phyloP scores from a whole-genome alignment of 495 filamentous ascomycete species.

The Haplographium delicatum region DNA sequence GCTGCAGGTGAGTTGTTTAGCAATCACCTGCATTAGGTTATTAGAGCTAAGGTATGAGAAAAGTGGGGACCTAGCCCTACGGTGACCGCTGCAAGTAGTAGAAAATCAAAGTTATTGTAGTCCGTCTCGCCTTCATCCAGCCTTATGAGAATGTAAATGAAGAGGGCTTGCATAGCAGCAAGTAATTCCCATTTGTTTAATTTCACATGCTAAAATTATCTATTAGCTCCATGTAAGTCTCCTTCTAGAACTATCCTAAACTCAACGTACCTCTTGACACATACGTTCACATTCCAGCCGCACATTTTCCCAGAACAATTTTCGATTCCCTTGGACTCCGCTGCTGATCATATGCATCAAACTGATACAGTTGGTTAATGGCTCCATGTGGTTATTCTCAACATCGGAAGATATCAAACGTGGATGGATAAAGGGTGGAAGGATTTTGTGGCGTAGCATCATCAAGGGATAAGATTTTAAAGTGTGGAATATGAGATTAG shows the following conservation, averaged over 20 bases:
- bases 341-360: constrained; percentile 37
- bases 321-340: constrained; percentile 31
- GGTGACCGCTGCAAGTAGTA: constrained; percentile 32
- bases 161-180: constrained; percentile 38
- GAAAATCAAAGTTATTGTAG: constrained; percentile 35
- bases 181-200: constrained; percentile 36
- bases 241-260: constrained; percentile 5
- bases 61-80: constrained; percentile 25
- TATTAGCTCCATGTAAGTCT: constrained; percentile 10
- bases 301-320: constrained; percentile 41
- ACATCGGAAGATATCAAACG: constrained; percentile 20
- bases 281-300: constrained; percentile 40
- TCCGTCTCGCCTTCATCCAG: constrained; percentile 42
- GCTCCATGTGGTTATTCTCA: constrained; percentile 32
- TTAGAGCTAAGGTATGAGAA: constrained; percentile 11
- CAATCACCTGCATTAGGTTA: constrained; percentile 22
- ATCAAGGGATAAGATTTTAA: constrained; percentile 40
- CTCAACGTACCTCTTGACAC: constrained; percentile 30
- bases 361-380: constrained; percentile 40
- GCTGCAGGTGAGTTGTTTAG: constrained; percentile 14
- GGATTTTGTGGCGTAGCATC: constrained; percentile 34
- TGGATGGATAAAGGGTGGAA: constrained; percentile 29
- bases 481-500: constrained; percentile 35
- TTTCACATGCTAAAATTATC: constrained; percentile 25
- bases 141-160: constrained; percentile 37